Percentiles rank a stretch among this genome's conserved stretches.
These are phyloP conservation scores for Willaertia magna DNA, from an alignment of 208 protist genomes.

Conservation along the genomic window DNA sequence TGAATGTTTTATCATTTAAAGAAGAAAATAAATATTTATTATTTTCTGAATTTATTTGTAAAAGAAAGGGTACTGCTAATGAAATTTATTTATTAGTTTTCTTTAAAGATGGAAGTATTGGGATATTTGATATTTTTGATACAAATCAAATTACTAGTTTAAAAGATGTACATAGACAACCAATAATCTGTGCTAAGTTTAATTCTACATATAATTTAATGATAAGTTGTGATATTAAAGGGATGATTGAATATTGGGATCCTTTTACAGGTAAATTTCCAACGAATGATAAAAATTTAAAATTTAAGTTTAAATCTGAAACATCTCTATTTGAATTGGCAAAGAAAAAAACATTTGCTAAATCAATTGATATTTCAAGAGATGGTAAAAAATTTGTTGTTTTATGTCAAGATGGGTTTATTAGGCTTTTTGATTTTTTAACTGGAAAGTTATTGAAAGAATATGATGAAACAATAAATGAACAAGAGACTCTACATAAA, in stretches of 20 bases:
- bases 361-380: constrained; percentile 31
- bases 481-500: constrained; percentile 29
- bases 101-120: background rate
- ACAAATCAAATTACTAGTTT: background rate
- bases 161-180: constrained; percentile 5
- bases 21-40: background rate
- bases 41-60: background rate
- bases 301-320: constrained; percentile 46
- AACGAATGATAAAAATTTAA: constrained; percentile 27
- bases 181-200: constrained; percentile 30
- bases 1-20: background rate
- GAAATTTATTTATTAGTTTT: background rate
- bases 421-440: constrained; percentile 37
- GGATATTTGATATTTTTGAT: background rate
- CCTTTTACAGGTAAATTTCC: constrained; percentile 6
- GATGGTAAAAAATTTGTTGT: constrained; percentile 44
- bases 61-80: background rate
- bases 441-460: constrained; percentile 45
- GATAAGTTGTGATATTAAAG: constrained; percentile 34
- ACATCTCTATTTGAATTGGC: constrained; percentile 64
- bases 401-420: constrained; percentile 29
- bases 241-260: constrained; percentile 58
- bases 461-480: constrained; percentile 48
- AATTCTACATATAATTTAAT: constrained; percentile 32
- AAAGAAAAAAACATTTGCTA: constrained; percentile 43